Evolutionary conservation across 352 stramenopile species (phyloP).

Genomic region (Pythium guiyangense): DNA sequence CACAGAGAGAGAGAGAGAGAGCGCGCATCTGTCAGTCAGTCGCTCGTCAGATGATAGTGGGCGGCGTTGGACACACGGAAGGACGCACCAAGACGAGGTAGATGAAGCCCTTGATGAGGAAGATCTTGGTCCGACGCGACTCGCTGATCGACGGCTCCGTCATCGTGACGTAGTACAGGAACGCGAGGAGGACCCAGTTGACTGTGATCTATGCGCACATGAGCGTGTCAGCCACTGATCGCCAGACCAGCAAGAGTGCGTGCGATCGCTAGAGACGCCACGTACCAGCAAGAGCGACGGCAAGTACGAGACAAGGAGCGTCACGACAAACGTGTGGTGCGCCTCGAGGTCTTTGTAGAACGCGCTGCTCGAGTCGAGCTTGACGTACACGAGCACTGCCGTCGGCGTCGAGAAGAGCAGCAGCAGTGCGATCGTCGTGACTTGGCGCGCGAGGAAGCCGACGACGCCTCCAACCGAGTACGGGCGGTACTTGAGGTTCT

Average conservation of each 20-base stretch:
- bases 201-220: slow-evolving; percentile 49
- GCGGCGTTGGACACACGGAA: too few species aligned
- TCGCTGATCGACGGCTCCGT: slow-evolving; percentile 64
- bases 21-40: not conserved
- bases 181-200: slow-evolving; percentile 70
- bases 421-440: slow-evolving; percentile 46
- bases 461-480: slow-evolving; percentile 32
- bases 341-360: slow-evolving; percentile 48
- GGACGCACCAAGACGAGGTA: slow-evolving; percentile 69
- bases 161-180: slow-evolving; percentile 67
- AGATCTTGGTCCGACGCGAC: slow-evolving; percentile 55
- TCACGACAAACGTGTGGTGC: slow-evolving; percentile 46
- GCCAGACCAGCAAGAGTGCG: not conserved
- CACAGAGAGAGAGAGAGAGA: too few species aligned
- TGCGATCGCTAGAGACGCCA: not conserved
- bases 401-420: slow-evolving; percentile 75
- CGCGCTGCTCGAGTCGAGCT: slow-evolving; percentile 59
- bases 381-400: slow-evolving; percentile 79
- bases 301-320: slow-evolving; percentile 61
- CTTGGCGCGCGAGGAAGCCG: slow-evolving; percentile 41
- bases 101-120: slow-evolving; percentile 71
- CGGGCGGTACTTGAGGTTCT: slow-evolving; percentile 59
- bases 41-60: not conserved
- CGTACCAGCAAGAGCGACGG: slow-evolving; percentile 67
- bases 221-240: too few species aligned